A percentile compares a stretch with the other conserved stretches of the same genome.
These are phyloP conservation scores for Cymodocea nodosa DNA, from an alignment of 116 monocot genomes.

Conservation along the genomic window DNA sequence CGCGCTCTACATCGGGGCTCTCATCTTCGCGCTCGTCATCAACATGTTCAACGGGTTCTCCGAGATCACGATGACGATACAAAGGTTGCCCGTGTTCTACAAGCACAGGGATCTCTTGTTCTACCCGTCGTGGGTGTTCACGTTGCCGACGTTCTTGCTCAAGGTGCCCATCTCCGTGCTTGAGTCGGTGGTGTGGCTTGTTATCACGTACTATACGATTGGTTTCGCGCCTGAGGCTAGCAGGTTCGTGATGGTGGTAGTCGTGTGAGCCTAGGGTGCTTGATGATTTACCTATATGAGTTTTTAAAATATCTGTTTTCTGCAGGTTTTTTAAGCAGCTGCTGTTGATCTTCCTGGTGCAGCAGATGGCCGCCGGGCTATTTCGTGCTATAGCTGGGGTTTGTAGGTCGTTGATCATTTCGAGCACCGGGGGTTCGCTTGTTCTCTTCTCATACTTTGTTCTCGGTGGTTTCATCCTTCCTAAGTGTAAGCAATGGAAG, in stretches of 20 bases:
- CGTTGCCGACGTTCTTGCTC: conserved; percentile 48
- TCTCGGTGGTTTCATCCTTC: conserved; percentile 69
- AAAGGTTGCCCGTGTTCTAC: conserved; percentile 66
- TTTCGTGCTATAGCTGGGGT: conserved; percentile 41
- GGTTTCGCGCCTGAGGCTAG: conserved; percentile 65
- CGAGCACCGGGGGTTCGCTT: conserved; percentile 43
- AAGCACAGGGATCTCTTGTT: conserved; percentile 78
- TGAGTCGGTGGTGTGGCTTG: conserved; percentile 46
- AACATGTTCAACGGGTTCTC: conserved; percentile 79
- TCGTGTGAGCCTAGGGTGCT: not conserved
- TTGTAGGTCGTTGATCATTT: conserved; percentile 28
- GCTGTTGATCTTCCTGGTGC: conserved; percentile 38
- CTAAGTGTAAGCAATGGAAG: conserved; percentile 23
- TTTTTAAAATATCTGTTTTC: not conserved
- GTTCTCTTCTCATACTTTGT: conserved; percentile 24
- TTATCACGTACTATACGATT: conserved; percentile 57
- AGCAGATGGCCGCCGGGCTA: conserved; percentile 59
- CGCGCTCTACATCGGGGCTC: conserved; percentile 36
- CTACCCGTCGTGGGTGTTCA: conserved; percentile 57
- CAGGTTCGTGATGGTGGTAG: conserved; percentile 13
- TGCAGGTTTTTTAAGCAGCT: conserved; percentile 69
- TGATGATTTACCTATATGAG: not conserved
- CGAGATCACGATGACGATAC: conserved; percentile 38
- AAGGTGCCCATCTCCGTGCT: conserved; percentile 59
- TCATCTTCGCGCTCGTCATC: conserved; percentile 34